Percentiles rank a stretch among this genome's conserved stretches.
phyloP scores from a whole-genome alignment of 768 basidiomycete species.

The Candolleomyces aberdarensis region DNA sequence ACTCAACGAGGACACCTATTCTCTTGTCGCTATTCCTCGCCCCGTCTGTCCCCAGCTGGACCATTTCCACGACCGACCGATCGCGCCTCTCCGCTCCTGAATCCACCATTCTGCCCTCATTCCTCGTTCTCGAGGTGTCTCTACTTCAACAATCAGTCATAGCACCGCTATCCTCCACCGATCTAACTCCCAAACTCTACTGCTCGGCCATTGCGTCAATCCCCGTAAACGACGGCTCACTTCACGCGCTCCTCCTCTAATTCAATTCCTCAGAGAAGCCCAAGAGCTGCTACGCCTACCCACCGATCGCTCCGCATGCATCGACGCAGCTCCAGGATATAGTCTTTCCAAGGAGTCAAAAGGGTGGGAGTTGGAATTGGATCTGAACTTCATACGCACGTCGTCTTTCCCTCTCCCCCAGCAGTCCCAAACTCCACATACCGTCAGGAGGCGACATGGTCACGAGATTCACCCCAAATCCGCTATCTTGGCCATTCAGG shows the following conservation, averaged over 20 bases:
- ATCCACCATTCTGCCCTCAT: too few species aligned
- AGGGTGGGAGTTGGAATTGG: slow-evolving; percentile 15
- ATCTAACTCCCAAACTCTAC: slow-evolving; percentile 16
- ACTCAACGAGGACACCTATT: too few species aligned
- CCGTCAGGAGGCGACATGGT: slow-evolving; percentile 10
- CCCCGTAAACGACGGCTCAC: slow-evolving; percentile 13
- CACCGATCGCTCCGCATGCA: slow-evolving; percentile 12
- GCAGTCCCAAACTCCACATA: neutral
- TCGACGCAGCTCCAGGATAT: slow-evolving; percentile 18
- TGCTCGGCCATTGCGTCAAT: slow-evolving; percentile 14
- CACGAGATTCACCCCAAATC: slow-evolving; percentile 12
- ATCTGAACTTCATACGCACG: slow-evolving; percentile 18
- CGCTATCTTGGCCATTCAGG: slow-evolving; percentile 13
- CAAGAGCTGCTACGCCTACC: neutral
- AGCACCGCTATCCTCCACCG: too few species aligned
- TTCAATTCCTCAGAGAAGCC: neutral
- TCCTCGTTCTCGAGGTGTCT: too few species aligned
- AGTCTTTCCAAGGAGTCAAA: slow-evolving; percentile 17
- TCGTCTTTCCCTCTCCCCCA: neutral
- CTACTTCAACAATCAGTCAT: too few species aligned
- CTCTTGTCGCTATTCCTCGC: too few species aligned
- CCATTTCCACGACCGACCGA: too few species aligned
- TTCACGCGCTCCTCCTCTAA: slow-evolving; percentile 20
- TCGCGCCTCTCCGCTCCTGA: too few species aligned
- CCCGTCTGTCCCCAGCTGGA: too few species aligned